phyloP scores from a whole-genome alignment of 192 early-diverging fungal genomes.

The Coemansia sp. region DNA sequence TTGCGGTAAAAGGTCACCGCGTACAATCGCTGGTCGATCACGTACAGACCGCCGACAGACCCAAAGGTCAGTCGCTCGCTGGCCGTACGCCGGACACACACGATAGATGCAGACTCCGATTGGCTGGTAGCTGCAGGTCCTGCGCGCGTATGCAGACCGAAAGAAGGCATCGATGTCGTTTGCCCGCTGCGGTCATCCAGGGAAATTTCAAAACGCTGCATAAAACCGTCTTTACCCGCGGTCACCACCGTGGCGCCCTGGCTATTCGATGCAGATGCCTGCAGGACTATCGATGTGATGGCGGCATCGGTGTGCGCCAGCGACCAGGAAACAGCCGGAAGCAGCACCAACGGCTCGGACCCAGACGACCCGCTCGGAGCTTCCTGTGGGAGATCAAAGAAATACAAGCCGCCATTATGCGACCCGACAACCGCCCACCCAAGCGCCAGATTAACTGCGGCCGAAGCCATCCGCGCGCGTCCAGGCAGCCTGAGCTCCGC shows the following conservation, averaged over 20 bases:
- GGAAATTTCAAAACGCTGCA: not conserved
- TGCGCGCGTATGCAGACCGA: not conserved
- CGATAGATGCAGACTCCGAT: not conserved
- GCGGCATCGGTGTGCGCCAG: not conserved
- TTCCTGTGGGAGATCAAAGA: slow-evolving; percentile 3
- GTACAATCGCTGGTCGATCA: slow-evolving; percentile 58
- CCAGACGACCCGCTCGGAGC: not conserved
- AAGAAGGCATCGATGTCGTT: not conserved
- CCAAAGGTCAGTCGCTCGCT: slow-evolving; percentile 72
- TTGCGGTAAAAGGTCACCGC: slow-evolving; percentile 75
- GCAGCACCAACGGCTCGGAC: not conserved
- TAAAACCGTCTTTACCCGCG: slow-evolving; percentile 19
- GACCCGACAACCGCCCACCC: slow-evolving; percentile 23
- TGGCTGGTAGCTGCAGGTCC: not conserved
- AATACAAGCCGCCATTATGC: slow-evolving; percentile 13
- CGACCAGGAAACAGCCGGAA: not conserved
- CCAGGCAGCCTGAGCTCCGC: slow-evolving; percentile 8
- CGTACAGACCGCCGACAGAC: slow-evolving; percentile 64
- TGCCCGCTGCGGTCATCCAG: not conserved
- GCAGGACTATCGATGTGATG: not conserved
- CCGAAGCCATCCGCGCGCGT: slow-evolving; percentile 2
- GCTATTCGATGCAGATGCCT: not conserved
- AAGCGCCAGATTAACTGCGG: slow-evolving; percentile 9
- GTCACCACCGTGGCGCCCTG: not conserved
- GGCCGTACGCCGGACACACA: not conserved